A percentile compares a stretch with the other conserved stretches of the same genome.
These are phyloP conservation scores for Dothistroma septosporum DNA, from an alignment of 2,329 filamentous ascomycete species.

Conservation along the genomic window DNA sequence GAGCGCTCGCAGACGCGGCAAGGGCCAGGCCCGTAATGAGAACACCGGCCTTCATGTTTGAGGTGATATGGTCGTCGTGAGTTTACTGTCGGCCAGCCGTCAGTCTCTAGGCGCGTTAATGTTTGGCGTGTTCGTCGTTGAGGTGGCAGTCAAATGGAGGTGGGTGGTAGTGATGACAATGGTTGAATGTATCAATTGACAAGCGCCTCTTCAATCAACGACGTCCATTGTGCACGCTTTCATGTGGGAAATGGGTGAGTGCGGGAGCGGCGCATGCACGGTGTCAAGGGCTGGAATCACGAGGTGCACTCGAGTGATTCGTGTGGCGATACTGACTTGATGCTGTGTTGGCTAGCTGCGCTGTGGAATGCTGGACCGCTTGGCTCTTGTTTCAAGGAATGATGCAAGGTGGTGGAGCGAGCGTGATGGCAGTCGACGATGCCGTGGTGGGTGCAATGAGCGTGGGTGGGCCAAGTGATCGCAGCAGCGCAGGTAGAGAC, in stretches of 20 bases:
- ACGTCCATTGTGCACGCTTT: constrained; percentile 6
- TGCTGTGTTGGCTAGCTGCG: constrained; percentile 3
- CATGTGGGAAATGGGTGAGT: background rate
- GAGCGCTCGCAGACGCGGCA: constrained; percentile 24
- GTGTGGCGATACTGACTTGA: background rate
- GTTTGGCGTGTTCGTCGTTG: background rate
- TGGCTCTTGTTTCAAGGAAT: constrained; percentile 18
- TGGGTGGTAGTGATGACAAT: background rate
- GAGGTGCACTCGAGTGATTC: constrained; percentile 4
- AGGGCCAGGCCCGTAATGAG: constrained; percentile 25
- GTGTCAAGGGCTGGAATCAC: constrained; percentile 11
- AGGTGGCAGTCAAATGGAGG: background rate
- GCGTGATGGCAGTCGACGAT: background rate
- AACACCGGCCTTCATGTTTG: constrained; percentile 33
- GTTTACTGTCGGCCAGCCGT: constrained; percentile 23
- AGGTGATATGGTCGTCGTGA: constrained; percentile 7
- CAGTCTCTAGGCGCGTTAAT: constrained; percentile 12
- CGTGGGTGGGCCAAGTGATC: constrained; percentile 10
- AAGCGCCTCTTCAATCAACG: background rate
- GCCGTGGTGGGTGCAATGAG: constrained; percentile 10
- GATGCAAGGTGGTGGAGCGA: constrained; percentile 11
- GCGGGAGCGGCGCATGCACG: background rate
- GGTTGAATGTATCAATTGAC: background rate
- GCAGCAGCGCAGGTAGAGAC: constrained; percentile 8
- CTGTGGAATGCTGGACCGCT: constrained; percentile 18